Base-by-base conservation (phyloP, 2,329 filamentous ascomycete genomes). In the Ploettnerulaceae sp. region DNA sequence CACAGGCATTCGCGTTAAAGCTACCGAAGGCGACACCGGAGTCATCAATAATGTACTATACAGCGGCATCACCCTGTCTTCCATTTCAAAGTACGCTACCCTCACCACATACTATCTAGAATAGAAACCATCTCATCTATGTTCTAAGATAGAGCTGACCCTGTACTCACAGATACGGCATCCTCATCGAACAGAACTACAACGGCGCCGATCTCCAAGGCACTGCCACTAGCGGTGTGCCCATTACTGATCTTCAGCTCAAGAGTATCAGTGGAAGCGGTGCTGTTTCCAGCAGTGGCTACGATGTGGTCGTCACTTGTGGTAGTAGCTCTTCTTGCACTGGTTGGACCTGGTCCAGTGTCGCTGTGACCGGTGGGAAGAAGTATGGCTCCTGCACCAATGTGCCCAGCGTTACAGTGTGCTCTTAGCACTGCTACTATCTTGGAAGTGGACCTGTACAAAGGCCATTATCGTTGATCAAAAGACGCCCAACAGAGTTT, bases 141-240 rank as follows among this genome's bases (percentile, higher is more conserved):
- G 72, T 44, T 64, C 63, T 35, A 62, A 67, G 22, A 57, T 66
- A 39, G 31, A 76, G 76, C 56, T 60, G 70, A n/a, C 14, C 3
- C 4, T n/a, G 9, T 9, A 29, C 7, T n/a, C n/a, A n/a, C 47
- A 66, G 70, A 21, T 76, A 78, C 59, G 76, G 56, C 25, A 71
- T 80, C 21, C 28, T 77, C 41, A 71, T 81, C 47, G 67, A 78
- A 61, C 77, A 80, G 64, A 73, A 77, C 57, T 75, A 75, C 53
- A 56, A 71, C 52, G 73, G 73, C 48, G 44, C 40, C 5, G 37
- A 40, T 28, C 69, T 70, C 4, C 70, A 48, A 7, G 71, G 71
- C n/a, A 62, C 22, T 0, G 67, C 72, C 9, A 72, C 69, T 31
- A 53, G 54, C 20, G 72, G 72, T 31, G 68, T 76, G 14, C 71